Conservation (phyloP, 345 rosid genomes). For the Linum tenue region DNA sequence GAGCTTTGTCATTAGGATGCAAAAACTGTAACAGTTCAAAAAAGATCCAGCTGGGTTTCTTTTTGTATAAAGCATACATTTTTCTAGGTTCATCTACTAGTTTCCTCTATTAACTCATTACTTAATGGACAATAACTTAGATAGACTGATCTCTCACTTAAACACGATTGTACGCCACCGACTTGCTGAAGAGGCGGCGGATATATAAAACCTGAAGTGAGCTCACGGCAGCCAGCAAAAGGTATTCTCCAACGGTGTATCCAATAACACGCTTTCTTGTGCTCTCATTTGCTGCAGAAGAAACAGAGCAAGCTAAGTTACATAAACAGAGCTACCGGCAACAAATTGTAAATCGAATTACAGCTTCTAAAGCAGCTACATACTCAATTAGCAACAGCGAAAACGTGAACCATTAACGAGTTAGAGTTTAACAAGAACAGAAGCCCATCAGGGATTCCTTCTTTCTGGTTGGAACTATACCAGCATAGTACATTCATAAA, state of each 20-base stretch:
- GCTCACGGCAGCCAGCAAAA: conserved; percentile 58
- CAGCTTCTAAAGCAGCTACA: background rate
- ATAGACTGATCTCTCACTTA: conserved; percentile 17
- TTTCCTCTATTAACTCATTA: background rate
- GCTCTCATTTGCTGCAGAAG: conserved; percentile 86
- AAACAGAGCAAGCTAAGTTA: background rate
- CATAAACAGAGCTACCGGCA: background rate
- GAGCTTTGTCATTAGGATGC: background rate
- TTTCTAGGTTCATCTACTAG: background rate
- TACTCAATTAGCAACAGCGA: background rate
- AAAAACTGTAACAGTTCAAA: background rate
- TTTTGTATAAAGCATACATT: background rate
- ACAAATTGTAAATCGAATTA: background rate
- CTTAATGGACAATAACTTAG: too few relatives aligned
- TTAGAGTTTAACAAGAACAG: background rate
- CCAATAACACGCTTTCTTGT: conserved; percentile 72
- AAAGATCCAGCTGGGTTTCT: background rate
- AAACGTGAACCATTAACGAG: background rate
- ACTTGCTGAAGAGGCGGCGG: conserved; percentile 93
- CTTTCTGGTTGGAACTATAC: background rate
- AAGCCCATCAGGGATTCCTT: background rate
- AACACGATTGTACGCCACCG: conserved; percentile 82
- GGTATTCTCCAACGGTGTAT: conserved; percentile 75
- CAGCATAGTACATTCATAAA: background rate
- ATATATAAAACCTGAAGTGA: conserved; percentile 67